phyloP scores from a whole-genome alignment of 768 basidiomycete species.

The Trametes sanguinea region DNA sequence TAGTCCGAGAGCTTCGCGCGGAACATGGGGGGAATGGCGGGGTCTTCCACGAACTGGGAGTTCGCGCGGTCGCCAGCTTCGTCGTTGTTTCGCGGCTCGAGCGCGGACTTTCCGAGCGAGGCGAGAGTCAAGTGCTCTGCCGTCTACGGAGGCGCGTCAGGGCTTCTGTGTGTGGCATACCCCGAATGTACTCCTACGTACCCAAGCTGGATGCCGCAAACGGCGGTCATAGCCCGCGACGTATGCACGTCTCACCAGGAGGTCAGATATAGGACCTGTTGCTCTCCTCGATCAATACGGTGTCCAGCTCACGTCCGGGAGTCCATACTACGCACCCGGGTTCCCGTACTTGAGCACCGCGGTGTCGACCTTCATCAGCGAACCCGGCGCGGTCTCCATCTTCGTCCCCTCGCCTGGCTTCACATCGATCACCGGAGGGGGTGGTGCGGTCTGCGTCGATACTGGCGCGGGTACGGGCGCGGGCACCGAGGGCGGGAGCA shows the following conservation, averaged over 20 bases:
- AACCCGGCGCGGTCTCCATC: constrained; percentile 39
- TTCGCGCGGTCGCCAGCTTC: constrained; percentile 67
- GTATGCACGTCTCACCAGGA: constrained; percentile 80
- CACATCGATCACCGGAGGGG: constrained; percentile 49
- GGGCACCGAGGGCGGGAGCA: constrained; percentile 19
- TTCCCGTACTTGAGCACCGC: constrained; percentile 75
- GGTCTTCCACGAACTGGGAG: constrained; percentile 84
- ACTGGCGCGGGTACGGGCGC: constrained; percentile 7
- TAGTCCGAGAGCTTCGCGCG: constrained; percentile 87
- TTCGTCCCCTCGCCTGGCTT: constrained; percentile 46
- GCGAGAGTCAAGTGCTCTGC: constrained; percentile 91
- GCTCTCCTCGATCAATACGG: not conserved
- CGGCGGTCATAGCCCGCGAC: constrained; percentile 89
- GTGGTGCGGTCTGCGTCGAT: constrained; percentile 16
- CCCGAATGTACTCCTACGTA: constrained; percentile 36
- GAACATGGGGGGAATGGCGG: constrained; percentile 71
- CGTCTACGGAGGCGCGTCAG: constrained; percentile 54
- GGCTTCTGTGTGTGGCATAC: not conserved
- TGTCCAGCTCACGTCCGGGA: not conserved
- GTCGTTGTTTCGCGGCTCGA: constrained; percentile 38
- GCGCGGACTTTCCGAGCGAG: constrained; percentile 57
- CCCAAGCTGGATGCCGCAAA: constrained; percentile 92
- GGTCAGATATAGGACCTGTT: constrained; percentile 83
- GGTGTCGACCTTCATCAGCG: constrained; percentile 27
- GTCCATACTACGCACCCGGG: constrained; percentile 42